Evolutionary conservation across 805 yeast species (phyloP).

Genomic region (Pachysolen tannophilus): DNA sequence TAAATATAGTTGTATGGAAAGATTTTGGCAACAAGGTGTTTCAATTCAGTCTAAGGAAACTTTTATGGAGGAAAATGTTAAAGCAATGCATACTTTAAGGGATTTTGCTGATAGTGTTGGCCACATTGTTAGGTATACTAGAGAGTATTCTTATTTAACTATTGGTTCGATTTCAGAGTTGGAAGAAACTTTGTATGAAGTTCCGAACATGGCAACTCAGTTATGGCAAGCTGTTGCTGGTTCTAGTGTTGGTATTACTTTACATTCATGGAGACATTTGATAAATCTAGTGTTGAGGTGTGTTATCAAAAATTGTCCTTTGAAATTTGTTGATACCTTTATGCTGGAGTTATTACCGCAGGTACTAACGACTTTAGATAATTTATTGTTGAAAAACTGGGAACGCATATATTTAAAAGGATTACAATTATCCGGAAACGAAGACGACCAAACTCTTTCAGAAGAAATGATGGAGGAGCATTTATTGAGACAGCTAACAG

Average conservation of each 20-base stretch:
- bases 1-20: slow-evolving; percentile 78
- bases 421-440: slow-evolving; percentile 42
- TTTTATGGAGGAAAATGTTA: slow-evolving; percentile 87
- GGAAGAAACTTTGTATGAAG: slow-evolving; percentile 81
- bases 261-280: slow-evolving; percentile 97
- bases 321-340: slow-evolving; percentile 54
- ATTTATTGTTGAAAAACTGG: slow-evolving; percentile 74
- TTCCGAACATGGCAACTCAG: slow-evolving; percentile 69
- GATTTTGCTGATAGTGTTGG: slow-evolving; percentile 99
- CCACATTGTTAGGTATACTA: slow-evolving; percentile 87
- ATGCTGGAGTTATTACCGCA: slow-evolving; percentile 74
- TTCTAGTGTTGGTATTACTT: slow-evolving; percentile 75
- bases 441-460: slow-evolving; percentile 68
- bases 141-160: slow-evolving; percentile 91
- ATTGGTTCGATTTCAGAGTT: slow-evolving; percentile 83
- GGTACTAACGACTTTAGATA: slow-evolving; percentile 64
- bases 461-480: slow-evolving; percentile 99
- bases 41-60: slow-evolving; percentile 91
- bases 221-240: slow-evolving; percentile 87
- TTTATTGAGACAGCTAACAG: slow-evolving; percentile 84
- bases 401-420: slow-evolving; percentile 52
- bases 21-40: slow-evolving; percentile 99
- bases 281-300: slow-evolving; percentile 82
- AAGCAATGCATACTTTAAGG: slow-evolving; percentile 86
- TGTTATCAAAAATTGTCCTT: slow-evolving; percentile 84